These are phyloP conservation scores for Massarina eburnea DNA, from an alignment of 2,329 filamentous ascomycete genomes.

Conservation along the genomic window DNA sequence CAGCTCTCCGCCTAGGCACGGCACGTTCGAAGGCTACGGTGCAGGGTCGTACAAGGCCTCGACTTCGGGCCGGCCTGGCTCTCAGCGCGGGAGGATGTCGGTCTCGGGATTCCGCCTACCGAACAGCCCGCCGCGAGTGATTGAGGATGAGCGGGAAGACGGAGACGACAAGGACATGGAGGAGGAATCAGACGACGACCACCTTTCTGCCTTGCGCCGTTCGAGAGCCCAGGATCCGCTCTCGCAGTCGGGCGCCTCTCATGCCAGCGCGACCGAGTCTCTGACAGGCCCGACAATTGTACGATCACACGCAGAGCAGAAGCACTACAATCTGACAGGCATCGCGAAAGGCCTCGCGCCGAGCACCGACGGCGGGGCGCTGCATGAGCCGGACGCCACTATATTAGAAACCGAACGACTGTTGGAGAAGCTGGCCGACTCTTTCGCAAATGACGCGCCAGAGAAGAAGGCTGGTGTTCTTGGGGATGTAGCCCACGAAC, in stretches of 20 bases:
- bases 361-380: slow-evolving; percentile 57
- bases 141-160: slow-evolving; percentile 31
- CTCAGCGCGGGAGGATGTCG: slow-evolving; percentile 29
- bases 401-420: slow-evolving; percentile 76
- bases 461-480: slow-evolving; percentile 33
- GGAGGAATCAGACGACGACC: slow-evolving; percentile 25
- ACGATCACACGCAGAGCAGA: slow-evolving; percentile 40
- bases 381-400: slow-evolving; percentile 71
- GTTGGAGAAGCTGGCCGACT: slow-evolving; percentile 49
- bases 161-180: slow-evolving; percentile 33
- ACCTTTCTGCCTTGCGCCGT: slow-evolving; percentile 47
- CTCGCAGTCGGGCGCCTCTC: slow-evolving; percentile 38
- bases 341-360: slow-evolving; percentile 71
- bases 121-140: slow-evolving; percentile 37
- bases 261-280: slow-evolving; percentile 37
- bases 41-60: slow-evolving; percentile 29
- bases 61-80: slow-evolving; percentile 28
- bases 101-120: slow-evolving; percentile 35
- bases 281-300: slow-evolving; percentile 26
- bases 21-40: slow-evolving; percentile 29
- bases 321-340: slow-evolving; percentile 65
- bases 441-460: slow-evolving; percentile 33
- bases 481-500: slow-evolving; percentile 28
- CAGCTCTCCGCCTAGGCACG: slow-evolving; percentile 40
- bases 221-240: slow-evolving; percentile 23